Percentiles rank a stretch among this genome's conserved stretches.
Conservation (phyloP, 1,284 basidiomycete species). For the Cryptococcus hybrid region DNA sequence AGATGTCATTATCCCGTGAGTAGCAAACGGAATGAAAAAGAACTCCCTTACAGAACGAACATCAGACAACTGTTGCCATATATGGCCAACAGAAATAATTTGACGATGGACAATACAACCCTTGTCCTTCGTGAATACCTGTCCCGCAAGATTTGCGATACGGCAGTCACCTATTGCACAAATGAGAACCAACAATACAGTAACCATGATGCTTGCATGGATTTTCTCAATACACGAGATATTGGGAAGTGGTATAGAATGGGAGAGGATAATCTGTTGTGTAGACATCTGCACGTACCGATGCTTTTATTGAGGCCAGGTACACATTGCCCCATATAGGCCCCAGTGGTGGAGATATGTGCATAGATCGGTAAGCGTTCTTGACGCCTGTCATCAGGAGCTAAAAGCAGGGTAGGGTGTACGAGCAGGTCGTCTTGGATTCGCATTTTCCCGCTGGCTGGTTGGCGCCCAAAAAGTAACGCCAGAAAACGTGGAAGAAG, state of each 20-base stretch:
- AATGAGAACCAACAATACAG: conserved; percentile 25
- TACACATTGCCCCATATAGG: conserved; percentile 28
- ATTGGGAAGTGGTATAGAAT: conserved; percentile 24
- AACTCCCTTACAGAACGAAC: not conserved
- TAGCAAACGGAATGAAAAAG: not conserved
- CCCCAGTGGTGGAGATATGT: conserved; percentile 27
- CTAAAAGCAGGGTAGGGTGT: conserved; percentile 9
- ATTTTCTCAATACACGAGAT: conserved; percentile 5
- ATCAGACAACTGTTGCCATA: conserved; percentile 18
- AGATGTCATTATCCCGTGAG: conserved; percentile 17
- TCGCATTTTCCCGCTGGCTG: conserved; percentile 27
- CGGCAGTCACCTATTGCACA: conserved; percentile 16
- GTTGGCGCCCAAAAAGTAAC: conserved; percentile 27
- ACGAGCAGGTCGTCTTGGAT: conserved; percentile 15
- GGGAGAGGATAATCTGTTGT: conserved; percentile 32
- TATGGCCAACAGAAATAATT: conserved; percentile 16
- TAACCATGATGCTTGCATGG: conserved; percentile 16
- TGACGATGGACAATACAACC: conserved; percentile 8
- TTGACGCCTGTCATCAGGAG: not conserved
- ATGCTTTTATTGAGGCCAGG: conserved; percentile 23
- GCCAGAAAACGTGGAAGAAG: conserved; percentile 22
- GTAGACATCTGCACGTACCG: conserved; percentile 23
- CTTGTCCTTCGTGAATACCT: conserved; percentile 21
- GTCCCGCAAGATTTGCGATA: conserved; percentile 16
- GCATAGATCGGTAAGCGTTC: conserved; percentile 19